Evolutionary conservation across 441 rosid species (phyloP).

Genomic region (Bocquillonia castaneifolia): DNA sequence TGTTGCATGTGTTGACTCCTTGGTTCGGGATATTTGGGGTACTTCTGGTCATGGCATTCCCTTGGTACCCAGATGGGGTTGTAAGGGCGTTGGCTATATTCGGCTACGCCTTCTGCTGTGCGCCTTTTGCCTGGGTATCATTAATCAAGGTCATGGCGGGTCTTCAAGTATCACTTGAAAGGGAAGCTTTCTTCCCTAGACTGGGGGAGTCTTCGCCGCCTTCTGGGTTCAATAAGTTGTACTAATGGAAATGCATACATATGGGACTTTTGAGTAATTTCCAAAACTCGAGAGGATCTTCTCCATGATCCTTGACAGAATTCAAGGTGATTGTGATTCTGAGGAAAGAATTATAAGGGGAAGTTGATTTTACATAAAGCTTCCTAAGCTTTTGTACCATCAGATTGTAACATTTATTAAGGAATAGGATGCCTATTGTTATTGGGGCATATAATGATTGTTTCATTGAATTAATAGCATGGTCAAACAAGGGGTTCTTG

Average conservation of each 20-base stretch:
- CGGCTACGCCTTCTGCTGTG: conserved; percentile 64
- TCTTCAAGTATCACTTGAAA: conserved; percentile 63
- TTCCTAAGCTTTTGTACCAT: not conserved
- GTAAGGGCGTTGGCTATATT: conserved; percentile 66
- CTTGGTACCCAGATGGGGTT: conserved; percentile 67
- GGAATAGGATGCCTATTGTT: not conserved
- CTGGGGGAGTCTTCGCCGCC: conserved; percentile 49
- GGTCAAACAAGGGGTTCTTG: not conserved
- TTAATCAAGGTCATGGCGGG: conserved; percentile 44
- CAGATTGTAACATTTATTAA: not conserved
- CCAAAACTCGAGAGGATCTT: not conserved
- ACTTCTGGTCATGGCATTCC: conserved; percentile 80
- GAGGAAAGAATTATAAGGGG: conserved; percentile 8
- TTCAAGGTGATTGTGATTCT: not conserved
- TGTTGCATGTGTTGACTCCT: conserved; percentile 45
- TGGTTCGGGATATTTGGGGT: conserved; percentile 63
- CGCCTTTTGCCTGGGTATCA: conserved; percentile 65
- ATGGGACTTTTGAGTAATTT: not conserved
- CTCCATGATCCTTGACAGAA: not conserved
- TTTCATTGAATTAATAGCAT: conserved; percentile 2
- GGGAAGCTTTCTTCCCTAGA: conserved; percentile 60
- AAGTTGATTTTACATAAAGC: conserved; percentile 8
- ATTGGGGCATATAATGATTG: not conserved
- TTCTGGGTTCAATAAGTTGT: conserved; percentile 51
- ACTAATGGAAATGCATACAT: conserved; percentile 19